Conservation (phyloP, 2,329 filamentous ascomycete genomes). For the Aspergillus glaucus region DNA sequence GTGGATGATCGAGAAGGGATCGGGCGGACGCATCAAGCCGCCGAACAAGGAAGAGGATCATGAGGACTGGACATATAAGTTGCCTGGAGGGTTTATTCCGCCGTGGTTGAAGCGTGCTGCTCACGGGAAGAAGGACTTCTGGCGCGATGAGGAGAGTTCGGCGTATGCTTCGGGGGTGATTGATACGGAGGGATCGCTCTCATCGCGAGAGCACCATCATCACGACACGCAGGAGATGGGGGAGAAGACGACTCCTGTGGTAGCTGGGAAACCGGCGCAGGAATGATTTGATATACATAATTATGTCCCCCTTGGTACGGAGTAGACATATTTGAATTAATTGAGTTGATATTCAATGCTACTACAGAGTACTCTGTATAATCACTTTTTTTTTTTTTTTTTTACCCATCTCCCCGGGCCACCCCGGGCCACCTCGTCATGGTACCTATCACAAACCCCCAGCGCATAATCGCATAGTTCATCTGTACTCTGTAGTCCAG, state of each 20-base stretch:
- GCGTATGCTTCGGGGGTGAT: neutral
- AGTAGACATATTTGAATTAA: neutral
- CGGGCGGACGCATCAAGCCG: slow-evolving; percentile 65
- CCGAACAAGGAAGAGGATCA: slow-evolving; percentile 64
- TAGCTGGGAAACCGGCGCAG: neutral
- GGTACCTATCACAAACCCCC: too few species aligned
- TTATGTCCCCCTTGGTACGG: neutral
- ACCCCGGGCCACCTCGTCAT: too few species aligned
- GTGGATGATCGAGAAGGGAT: slow-evolving; percentile 61
- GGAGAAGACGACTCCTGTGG: neutral
- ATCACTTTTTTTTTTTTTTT: too few species aligned
- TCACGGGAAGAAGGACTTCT: slow-evolving; percentile 68
- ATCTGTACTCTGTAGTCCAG: too few species aligned
- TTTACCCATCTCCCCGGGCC: too few species aligned
- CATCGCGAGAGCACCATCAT: neutral
- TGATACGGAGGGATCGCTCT: neutral
- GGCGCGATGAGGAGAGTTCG: slow-evolving; percentile 41
- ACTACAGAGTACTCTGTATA: too few species aligned
- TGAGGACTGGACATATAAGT: slow-evolving; percentile 72
- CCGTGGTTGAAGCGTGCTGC: slow-evolving; percentile 62
- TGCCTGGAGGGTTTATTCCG: slow-evolving; percentile 68
- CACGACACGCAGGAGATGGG: neutral
- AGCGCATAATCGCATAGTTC: too few species aligned
- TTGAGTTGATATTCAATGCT: too few species aligned
- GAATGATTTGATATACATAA: neutral